Conservation (phyloP, 495 filamentous ascomycete genomes). For the Rhypophila decipiens region DNA sequence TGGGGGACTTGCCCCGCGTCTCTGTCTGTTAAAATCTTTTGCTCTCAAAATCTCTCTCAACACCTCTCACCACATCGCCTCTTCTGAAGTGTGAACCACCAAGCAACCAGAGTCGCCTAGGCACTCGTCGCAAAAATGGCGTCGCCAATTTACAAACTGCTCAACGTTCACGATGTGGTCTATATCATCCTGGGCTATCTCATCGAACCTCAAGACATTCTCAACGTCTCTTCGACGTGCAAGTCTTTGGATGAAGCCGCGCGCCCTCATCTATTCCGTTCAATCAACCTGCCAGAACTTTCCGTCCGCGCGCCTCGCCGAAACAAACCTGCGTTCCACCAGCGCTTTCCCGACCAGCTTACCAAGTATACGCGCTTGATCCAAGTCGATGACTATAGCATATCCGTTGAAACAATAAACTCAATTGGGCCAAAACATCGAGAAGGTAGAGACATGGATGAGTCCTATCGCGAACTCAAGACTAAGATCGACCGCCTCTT, state of each 20-base stretch:
- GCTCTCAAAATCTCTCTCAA: too few species aligned
- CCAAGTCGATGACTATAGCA: background rate
- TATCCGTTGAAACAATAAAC: background rate
- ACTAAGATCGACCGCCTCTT: background rate
- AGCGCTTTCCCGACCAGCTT: background rate
- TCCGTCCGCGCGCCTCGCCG: background rate
- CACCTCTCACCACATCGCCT: too few species aligned
- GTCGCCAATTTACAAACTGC: background rate
- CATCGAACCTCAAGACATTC: background rate
- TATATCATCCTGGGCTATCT: background rate
- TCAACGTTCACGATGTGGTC: background rate
- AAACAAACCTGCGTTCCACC: background rate
- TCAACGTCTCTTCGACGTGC: background rate
- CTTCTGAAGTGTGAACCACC: too few species aligned
- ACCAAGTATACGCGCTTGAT: background rate
- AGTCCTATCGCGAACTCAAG: background rate
- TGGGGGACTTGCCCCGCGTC: too few species aligned
- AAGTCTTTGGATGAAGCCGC: background rate
- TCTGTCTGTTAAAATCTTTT: too few species aligned
- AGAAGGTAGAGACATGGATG: too few species aligned
- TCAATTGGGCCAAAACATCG: background rate
- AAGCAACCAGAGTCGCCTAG: too few species aligned
- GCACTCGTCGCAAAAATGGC: too few species aligned
- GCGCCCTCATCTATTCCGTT: background rate
- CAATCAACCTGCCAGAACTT: background rate